Conservation (phyloP, 2,329 filamentous ascomycete species). For the Exophiala dermatitidis region DNA sequence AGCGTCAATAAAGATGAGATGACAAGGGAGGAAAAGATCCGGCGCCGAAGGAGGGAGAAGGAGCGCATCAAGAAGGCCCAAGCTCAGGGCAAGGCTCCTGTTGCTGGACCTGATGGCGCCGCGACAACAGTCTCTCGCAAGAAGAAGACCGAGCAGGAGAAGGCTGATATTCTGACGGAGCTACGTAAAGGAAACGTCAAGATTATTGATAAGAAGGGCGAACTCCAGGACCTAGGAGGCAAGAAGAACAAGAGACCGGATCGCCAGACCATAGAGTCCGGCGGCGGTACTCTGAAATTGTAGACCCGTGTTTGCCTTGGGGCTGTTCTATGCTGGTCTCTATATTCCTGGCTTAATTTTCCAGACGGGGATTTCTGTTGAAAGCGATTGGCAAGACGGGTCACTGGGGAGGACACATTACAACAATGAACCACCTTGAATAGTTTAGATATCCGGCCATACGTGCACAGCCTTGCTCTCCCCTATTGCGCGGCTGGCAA, state of each 20-base stretch:
- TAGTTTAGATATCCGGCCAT: no score
- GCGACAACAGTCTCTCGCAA: conserved; percentile 24
- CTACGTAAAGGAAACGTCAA: conserved; percentile 81
- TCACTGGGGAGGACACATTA: no score
- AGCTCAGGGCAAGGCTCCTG: conserved; percentile 40
- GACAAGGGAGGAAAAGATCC: conserved; percentile 74
- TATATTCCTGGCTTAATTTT: no score
- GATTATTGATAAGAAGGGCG: conserved; percentile 84
- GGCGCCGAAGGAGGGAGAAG: conserved; percentile 72
- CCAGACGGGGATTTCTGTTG: no score
- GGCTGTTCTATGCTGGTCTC: neutral
- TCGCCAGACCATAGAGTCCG: neutral
- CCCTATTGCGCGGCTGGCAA: no score
- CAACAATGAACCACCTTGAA: no score
- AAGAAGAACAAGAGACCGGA: conserved; percentile 52
- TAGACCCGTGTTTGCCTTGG: conserved; percentile 1
- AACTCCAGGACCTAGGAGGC: conserved; percentile 75
- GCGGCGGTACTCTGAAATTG: conserved; percentile 12
- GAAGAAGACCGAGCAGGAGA: conserved; percentile 33
- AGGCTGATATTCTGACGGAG: conserved; percentile 55
- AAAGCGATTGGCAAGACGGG: no score
- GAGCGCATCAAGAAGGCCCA: conserved; percentile 66
- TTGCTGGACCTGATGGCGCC: conserved; percentile 37
- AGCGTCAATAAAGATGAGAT: conserved; percentile 79
- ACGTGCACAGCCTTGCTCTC: no score